A percentile compares a stretch with the other conserved stretches of the same genome.
phyloP scores from a whole-genome alignment of 176 grass and related monocot genomes.

The Oryza longistaminata region DNA sequence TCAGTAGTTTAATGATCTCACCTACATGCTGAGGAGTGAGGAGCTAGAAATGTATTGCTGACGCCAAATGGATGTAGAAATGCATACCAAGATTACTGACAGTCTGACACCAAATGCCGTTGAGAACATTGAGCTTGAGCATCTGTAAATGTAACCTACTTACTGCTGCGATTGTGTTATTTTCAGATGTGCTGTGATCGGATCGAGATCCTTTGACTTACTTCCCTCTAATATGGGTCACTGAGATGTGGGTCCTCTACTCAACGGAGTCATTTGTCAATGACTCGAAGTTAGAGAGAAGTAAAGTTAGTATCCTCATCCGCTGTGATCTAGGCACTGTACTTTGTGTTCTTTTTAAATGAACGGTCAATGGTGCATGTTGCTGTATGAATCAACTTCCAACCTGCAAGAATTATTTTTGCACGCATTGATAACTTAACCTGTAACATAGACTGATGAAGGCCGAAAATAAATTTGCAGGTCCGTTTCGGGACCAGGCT shows the following conservation, averaged over 20 bases:
- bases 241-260: too few species aligned
- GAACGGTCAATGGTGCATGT: background rate
- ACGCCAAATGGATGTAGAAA: background rate
- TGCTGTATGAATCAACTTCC: background rate
- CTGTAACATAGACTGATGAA: background rate
- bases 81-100: background rate
- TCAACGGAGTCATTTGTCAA: too few species aligned
- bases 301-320: too few species aligned
- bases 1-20: background rate
- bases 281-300: too few species aligned
- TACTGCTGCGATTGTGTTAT: background rate
- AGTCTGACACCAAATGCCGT: background rate
- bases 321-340: too few species aligned
- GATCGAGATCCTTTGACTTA: too few species aligned
- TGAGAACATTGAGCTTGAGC: conserved; percentile 1
- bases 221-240: too few species aligned
- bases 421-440: too few species aligned
- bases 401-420: background rate
- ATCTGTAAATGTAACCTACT: conserved; percentile 11
- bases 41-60: background rate
- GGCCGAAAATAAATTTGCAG: background rate
- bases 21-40: background rate
- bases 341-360: background rate
- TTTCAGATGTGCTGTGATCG: background rate
- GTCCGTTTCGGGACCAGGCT: background rate